A percentile compares a stretch with the other conserved stretches of the same genome.
These are phyloP conservation scores for Mollisia scopiformis DNA, from an alignment of 2,329 filamentous ascomycete genomes.

Conservation along the genomic window DNA sequence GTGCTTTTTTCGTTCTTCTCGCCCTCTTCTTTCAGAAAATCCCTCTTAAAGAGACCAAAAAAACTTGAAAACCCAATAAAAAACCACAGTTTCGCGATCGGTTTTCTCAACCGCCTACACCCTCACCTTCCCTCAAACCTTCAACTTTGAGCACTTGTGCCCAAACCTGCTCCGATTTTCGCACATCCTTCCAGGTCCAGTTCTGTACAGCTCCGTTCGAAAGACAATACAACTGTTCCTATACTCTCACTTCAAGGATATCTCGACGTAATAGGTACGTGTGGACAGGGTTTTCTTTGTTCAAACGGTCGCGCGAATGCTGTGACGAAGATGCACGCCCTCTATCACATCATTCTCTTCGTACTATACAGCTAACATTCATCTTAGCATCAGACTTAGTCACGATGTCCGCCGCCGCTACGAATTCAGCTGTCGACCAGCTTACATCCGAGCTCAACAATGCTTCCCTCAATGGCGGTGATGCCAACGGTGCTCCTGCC, in stretches of 20 bases:
- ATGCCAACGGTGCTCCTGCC: constrained; percentile 66
- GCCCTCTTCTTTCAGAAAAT: constrained; percentile 38
- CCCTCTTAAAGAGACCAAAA: constrained; percentile 39
- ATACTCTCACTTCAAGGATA: constrained; percentile 24
- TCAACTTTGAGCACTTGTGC: constrained; percentile 20
- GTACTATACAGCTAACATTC: constrained; percentile 17
- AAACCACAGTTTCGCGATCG: constrained; percentile 33
- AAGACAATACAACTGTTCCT: constrained; percentile 17
- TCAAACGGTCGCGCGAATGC: constrained; percentile 12
- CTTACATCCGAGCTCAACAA: constrained; percentile 78
- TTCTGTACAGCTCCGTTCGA: constrained; percentile 26
- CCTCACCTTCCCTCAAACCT: constrained; percentile 25
- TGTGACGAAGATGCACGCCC: not conserved
- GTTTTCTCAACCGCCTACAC: constrained; percentile 30
- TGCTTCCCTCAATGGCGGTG: constrained; percentile 68
- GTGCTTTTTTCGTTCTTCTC: constrained; percentile 41
- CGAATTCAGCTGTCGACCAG: constrained; percentile 72
- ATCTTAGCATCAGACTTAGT: constrained; percentile 29
- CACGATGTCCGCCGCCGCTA: constrained; percentile 65
- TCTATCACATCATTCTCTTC: not conserved
- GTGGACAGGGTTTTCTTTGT: constrained; percentile 12
- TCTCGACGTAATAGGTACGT: constrained; percentile 30
- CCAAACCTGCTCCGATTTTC: constrained; percentile 25
- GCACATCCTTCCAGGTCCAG: constrained; percentile 23
- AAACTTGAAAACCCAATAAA: constrained; percentile 42